Percentiles rank a stretch among this genome's conserved stretches.
These are phyloP conservation scores for Magnusiomyces fungicola DNA, from an alignment of 1,139 yeast genomes.

Conservation along the genomic window DNA sequence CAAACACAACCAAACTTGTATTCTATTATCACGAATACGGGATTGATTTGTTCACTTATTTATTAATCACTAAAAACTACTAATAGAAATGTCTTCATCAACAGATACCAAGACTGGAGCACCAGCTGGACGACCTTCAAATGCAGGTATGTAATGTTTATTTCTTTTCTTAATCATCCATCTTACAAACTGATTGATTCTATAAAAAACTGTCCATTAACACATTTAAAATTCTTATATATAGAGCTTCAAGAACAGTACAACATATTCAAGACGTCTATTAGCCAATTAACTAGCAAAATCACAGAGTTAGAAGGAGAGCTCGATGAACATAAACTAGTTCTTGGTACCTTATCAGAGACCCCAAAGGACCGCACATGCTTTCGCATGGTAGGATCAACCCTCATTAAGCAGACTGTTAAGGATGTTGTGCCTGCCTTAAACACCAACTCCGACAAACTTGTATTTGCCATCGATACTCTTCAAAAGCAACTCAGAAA, in stretches of 20 bases:
- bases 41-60: too few species aligned
- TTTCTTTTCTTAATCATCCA: too few species aligned
- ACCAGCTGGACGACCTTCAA: constrained; percentile 9
- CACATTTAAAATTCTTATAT: background rate
- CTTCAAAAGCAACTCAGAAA: constrained; percentile 32
- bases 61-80: too few species aligned
- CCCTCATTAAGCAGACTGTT: constrained; percentile 74
- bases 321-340: constrained; percentile 41
- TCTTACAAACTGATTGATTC: background rate
- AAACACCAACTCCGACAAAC: constrained; percentile 47
- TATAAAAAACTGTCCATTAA: background rate
- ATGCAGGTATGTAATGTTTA: constrained; percentile 14
- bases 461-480: constrained; percentile 31
- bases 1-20: too few species aligned
- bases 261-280: constrained; percentile 34
- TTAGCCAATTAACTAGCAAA: constrained; percentile 34
- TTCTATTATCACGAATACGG: too few species aligned
- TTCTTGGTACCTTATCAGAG: constrained; percentile 46
- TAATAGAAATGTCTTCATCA: background rate
- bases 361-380: constrained; percentile 62
- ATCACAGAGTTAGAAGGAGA: constrained; percentile 39
- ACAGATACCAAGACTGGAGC: constrained; percentile 3
- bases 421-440: constrained; percentile 67
- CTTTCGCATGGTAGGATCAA: constrained; percentile 92
- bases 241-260: constrained; percentile 37